phyloP scores from a whole-genome alignment of 331 rosid species.

The Malus hybrid region DNA sequence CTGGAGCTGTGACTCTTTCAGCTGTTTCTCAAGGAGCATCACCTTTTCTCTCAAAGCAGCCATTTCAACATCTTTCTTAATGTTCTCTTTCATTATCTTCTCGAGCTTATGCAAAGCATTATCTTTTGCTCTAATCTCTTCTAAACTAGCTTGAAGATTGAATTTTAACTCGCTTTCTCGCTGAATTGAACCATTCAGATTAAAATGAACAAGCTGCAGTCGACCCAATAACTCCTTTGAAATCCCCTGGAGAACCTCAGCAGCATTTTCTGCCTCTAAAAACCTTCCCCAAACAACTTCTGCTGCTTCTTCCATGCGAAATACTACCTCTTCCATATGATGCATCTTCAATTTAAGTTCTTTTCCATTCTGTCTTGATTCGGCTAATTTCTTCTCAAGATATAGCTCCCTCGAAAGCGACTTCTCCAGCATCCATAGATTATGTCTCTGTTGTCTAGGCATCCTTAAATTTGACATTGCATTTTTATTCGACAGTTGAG shows the following conservation, averaged over 20 bases:
- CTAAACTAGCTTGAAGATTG: slow-evolving; percentile 32
- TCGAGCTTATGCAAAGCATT: slow-evolving; percentile 43
- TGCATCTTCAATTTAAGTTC: slow-evolving; percentile 68
- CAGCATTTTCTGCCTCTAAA: slow-evolving; percentile 81
- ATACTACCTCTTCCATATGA: slow-evolving; percentile 61
- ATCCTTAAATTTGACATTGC: slow-evolving; percentile 43
- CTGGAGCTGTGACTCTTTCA: slow-evolving; percentile 31
- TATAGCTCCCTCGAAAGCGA: slow-evolving; percentile 84
- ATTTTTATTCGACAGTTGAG: slow-evolving; percentile 24
- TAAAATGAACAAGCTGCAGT: slow-evolving; percentile 61
- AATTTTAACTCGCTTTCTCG: slow-evolving; percentile 56
- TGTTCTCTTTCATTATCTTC: slow-evolving; percentile 18
- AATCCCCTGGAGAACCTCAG: slow-evolving; percentile 73
- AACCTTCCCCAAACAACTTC: slow-evolving; percentile 96
- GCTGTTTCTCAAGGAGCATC: slow-evolving; percentile 39
- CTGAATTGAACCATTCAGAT: slow-evolving; percentile 41
- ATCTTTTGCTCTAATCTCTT: slow-evolving; percentile 50
- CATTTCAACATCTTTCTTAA: slow-evolving; percentile 38
- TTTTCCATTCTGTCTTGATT: slow-evolving; percentile 60
- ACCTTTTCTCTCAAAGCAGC: slow-evolving; percentile 53
- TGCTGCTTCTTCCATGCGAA: slow-evolving; percentile 78
- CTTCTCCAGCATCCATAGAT: slow-evolving; percentile 76
- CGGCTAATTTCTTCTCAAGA: slow-evolving; percentile 75
- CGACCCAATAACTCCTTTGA: slow-evolving; percentile 66
- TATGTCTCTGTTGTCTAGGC: slow-evolving; percentile 62